These are phyloP conservation scores for Fusarium napiforme DNA, from an alignment of 2,329 filamentous ascomycete species.

Conservation along the genomic window DNA sequence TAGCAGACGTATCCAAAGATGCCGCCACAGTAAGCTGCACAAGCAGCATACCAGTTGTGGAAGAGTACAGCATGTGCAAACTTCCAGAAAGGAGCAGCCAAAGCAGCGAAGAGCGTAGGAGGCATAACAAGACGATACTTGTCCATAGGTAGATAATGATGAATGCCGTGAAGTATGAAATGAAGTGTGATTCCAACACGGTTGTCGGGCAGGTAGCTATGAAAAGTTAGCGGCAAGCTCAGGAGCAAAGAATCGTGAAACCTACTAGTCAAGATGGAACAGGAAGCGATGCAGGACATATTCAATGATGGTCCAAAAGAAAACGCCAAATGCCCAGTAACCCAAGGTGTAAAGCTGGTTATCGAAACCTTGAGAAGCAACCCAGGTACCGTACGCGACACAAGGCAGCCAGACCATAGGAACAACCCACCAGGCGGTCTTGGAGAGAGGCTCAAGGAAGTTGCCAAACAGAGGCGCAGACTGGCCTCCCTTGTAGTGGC, in stretches of 20 bases:
- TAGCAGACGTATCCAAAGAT: slow-evolving; percentile 97
- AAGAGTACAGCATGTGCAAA: slow-evolving; percentile 84
- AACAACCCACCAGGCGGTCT: slow-evolving; percentile 94
- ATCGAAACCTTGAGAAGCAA: slow-evolving; percentile 71
- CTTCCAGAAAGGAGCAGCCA: slow-evolving; percentile 93
- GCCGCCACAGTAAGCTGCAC: slow-evolving; percentile 85
- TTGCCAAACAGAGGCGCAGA: slow-evolving; percentile 97
- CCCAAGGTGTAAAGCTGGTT: slow-evolving; percentile 58
- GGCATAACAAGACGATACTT: slow-evolving; percentile 98
- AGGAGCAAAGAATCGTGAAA: slow-evolving; percentile 26
- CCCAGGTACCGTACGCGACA: slow-evolving; percentile 76
- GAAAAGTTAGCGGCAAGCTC: slow-evolving; percentile 44
- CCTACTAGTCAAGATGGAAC: slow-evolving; percentile 93
- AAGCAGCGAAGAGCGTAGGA: slow-evolving; percentile 82
- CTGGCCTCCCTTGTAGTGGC: slow-evolving; percentile 93
- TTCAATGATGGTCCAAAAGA: slow-evolving; percentile 89
- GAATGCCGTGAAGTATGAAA: slow-evolving; percentile 95
- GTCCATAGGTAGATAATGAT: slow-evolving; percentile 99
- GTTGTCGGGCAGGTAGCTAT: slow-evolving; percentile 89
- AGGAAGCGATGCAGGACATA: slow-evolving; percentile 89
- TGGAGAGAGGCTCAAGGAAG: slow-evolving; percentile 95
- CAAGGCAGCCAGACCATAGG: slow-evolving; percentile 87
- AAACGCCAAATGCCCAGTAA: slow-evolving; percentile 78
- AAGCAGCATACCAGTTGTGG: slow-evolving; percentile 85
- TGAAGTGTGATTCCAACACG: slow-evolving; percentile 85